Base-by-base conservation (phyloP, 139 green algal species). In the Medakamo hakoo region DNA sequence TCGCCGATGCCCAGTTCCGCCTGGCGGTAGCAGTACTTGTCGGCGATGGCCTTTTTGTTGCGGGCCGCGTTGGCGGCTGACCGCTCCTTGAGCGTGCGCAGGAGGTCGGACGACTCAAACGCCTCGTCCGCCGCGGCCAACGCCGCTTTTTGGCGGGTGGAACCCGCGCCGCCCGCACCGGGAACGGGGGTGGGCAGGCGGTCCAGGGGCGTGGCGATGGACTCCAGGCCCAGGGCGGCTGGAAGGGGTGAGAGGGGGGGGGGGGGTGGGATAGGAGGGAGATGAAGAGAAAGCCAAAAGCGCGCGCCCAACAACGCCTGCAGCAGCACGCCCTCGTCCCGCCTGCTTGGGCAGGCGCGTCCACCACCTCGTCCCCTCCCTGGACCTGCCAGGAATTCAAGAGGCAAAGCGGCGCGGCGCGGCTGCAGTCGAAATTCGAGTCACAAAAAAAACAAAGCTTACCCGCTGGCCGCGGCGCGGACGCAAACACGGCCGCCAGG, bases 1-100 rank as follows among this genome's bases (percentile, higher is more conserved):
- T 90, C 84, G 4, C 84, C 84, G 19, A 90, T 66, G 16, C 84
- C 84, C 28, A 88, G 65, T 74, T 88, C 84, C 25, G 84, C 84
- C 65, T 90, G 84, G 27, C 84, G 64, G 27, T 68, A 75, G 73
- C 83, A 87, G 63, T 87, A 88, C 65, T 80, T 83, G 62, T 82
- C 72, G 67, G 69, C 32, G 4, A 88, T 58, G 22, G 69, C 74
- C 62, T 67, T 78, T 49, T 78, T 79, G 72, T 81, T 75, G 55
- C 60, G 66, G 30, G 1, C 59, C 2, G 49, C 31, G 58, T 72
- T 76, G 27, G 59, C 70, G 2, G 64, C 70, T 32, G 57, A 66
- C 4, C 60, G 55, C 27, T 68, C 60, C 64, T 69, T 72, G 9
- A 76, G 27, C 40, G 56, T 60, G 23, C 52, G 55, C 25, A 76